Conservation (phyloP, 2,329 filamentous ascomycete species). For the Fonsecaea pugnacius region DNA sequence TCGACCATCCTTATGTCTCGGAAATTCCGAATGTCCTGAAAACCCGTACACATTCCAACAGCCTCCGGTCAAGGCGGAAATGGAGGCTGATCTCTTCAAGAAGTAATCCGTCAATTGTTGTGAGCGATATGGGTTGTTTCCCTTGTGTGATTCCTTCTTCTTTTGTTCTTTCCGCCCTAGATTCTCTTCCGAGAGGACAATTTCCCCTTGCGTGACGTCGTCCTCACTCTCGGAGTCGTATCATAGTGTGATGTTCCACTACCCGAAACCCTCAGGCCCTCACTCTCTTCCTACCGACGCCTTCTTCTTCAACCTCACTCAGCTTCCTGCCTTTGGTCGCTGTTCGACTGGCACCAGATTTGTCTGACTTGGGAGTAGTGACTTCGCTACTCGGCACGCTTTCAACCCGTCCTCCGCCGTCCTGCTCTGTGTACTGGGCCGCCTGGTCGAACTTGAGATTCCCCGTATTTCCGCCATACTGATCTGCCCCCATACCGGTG, state of each 20-base stretch:
- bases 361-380: conserved; percentile 45
- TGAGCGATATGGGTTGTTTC: neutral
- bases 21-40: neutral
- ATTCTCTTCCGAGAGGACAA: neutral
- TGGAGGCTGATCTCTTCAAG: neutral
- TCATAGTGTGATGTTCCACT: neutral
- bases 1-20: neutral
- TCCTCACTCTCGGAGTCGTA: neutral
- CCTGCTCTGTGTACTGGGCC: conserved; percentile 40
- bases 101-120: neutral
- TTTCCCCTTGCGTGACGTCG: neutral
- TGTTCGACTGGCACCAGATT: neutral
- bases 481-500: conserved; percentile 16
- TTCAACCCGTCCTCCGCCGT: conserved; percentile 44
- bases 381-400: conserved; percentile 52
- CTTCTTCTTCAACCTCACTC: conserved; percentile 20
- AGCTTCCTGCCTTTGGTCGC: conserved; percentile 25
- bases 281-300: conserved; percentile 20
- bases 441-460: conserved; percentile 29
- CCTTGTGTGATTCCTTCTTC: neutral
- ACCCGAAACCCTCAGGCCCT: neutral
- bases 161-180: neutral
- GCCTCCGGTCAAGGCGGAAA: neutral
- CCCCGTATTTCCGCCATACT: conserved; percentile 19
- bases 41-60: neutral